Evolutionary conservation across 2,329 filamentous ascomycete genomes (phyloP), one percentile per base, ranked within the genome.

Genomic region (Diplodia intermedia): DNA sequence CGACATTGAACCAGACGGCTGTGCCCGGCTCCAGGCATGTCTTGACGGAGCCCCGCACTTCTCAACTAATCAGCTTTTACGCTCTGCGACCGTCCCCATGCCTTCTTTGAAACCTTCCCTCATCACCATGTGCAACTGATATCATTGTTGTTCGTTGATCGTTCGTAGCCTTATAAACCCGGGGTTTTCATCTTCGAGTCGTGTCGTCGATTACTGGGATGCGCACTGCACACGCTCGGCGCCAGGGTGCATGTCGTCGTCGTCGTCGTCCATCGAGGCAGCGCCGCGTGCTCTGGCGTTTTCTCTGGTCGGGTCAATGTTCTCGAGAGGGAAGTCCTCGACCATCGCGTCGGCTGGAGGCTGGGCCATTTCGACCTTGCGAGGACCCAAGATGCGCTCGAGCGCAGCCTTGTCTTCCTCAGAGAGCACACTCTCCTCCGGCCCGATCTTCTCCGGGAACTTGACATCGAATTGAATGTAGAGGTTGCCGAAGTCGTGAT

Each of bases 381-480:
- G 90, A 1, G 91, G 82, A 2, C 94, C 94, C n/a, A 99, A 88
- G 67, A 97, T 89, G 74, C 89, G 86, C 77, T 95, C 93, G 49
- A 99, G 89, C 14, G 90, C 85, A 68, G 92, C 88, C 73, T 97
- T 91, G 70, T 92, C 90, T 68, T 88, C 85, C 18, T 89, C 83
- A 63, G 90, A 76, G 77, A 84, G 79, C 5, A 82, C 76, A 62
- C 74, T 78, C 66, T 79, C 83, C 23, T 84, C 81, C 31, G 80
- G 78, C 23, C 80, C 80, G 31, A 85, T 76, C 26, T 75, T 75
- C 56, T 83, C 90, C 60, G 95, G 95, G 87, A 99, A 98, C 83
- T 97, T 97, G 82, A 99, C 93, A 76, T 92, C 90, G 84, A 99
- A 99, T 79, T 97, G 93, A 77, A 99, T 93, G 85, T 95, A 99